Percentiles rank a stretch among this genome's conserved stretches.
phyloP scores from a whole-genome alignment of 306 rosid genomes.

The Vachellia pachyceras region DNA sequence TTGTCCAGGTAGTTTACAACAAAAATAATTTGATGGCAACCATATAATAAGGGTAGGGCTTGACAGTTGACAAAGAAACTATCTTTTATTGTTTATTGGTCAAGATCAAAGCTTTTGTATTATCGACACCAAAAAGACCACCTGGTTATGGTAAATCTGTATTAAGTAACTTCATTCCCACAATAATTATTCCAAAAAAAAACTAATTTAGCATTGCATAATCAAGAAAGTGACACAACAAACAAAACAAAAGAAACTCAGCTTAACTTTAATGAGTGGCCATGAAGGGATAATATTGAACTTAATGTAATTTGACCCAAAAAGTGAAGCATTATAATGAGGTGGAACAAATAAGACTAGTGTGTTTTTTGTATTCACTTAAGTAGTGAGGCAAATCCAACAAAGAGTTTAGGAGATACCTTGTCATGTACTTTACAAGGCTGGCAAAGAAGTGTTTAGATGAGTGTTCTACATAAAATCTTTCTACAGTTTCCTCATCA shows the following conservation, averaged over 20 bases:
- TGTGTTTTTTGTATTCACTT: neutral
- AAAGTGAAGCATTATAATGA: slow-evolving; percentile 13
- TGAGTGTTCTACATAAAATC: slow-evolving; percentile 80
- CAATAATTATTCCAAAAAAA: neutral
- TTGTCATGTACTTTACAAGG: slow-evolving; percentile 79
- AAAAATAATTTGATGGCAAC: neutral
- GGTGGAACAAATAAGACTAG: neutral
- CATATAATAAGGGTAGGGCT: neutral
- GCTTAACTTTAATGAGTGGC: neutral
- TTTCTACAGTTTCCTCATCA: slow-evolving; percentile 59
- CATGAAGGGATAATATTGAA: neutral
- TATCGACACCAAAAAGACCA: neutral
- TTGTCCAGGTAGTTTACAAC: slow-evolving; percentile 15
- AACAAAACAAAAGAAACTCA: neutral
- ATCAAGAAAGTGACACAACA: neutral
- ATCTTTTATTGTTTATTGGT: neutral
- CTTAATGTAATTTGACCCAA: slow-evolving; percentile 12
- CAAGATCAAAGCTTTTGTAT: neutral
- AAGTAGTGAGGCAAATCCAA: slow-evolving; percentile 11
- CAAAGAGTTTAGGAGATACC: slow-evolving; percentile 52
- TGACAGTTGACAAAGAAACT: neutral
- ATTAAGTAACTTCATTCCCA: neutral
- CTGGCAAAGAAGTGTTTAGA: slow-evolving; percentile 65
- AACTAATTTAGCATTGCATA: neutral
- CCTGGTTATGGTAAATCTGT: neutral